Evolutionary conservation across 73 alveolate genomes (phyloP).

Genomic region (Effrenium voratum): DNA sequence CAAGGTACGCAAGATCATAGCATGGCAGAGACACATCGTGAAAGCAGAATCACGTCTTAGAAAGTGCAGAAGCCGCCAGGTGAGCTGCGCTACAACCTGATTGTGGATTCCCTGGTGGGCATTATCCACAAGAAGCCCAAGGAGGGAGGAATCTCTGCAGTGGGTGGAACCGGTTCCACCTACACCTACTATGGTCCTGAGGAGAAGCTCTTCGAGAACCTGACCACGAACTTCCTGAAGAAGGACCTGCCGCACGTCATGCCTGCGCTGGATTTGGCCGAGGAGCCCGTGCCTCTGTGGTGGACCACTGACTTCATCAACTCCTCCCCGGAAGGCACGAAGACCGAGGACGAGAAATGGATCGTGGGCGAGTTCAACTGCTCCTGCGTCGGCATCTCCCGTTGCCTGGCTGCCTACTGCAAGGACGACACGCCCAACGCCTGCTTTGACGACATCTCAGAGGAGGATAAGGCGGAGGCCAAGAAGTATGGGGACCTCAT

Average conservation of each 20-base stretch:
- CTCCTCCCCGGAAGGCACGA: slow-evolving; percentile 11
- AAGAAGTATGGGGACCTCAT: slow-evolving; percentile 57
- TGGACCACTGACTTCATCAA: slow-evolving; percentile 73
- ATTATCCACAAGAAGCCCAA: slow-evolving; percentile 63
- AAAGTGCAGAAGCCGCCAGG: background rate
- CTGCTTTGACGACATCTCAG: slow-evolving; percentile 66
- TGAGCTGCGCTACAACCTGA: slow-evolving; percentile 73
- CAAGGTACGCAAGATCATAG: no score
- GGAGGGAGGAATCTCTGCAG: slow-evolving; percentile 80
- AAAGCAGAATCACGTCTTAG: background rate
- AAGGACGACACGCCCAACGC: slow-evolving; percentile 90
- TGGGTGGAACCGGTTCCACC: slow-evolving; percentile 49
- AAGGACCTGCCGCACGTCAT: slow-evolving; percentile 77
- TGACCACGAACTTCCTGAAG: slow-evolving; percentile 36
- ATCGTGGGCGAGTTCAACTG: slow-evolving; percentile 44
- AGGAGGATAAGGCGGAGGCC: slow-evolving; percentile 89
- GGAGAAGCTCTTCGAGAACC: slow-evolving; percentile 1
- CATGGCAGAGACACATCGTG: no score
- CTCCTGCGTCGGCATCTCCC: slow-evolving; percentile 70
- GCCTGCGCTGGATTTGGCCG: slow-evolving; percentile 62
- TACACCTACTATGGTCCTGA: slow-evolving; percentile 57
- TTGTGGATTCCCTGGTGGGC: slow-evolving; percentile 21
- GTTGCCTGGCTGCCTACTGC: slow-evolving; percentile 95
- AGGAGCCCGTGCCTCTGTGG: slow-evolving; percentile 53
- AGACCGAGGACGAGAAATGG: slow-evolving; percentile 38